Base-by-base conservation (phyloP, 2,329 filamentous ascomycete species). In the Epichloe gansuensis region DNA sequence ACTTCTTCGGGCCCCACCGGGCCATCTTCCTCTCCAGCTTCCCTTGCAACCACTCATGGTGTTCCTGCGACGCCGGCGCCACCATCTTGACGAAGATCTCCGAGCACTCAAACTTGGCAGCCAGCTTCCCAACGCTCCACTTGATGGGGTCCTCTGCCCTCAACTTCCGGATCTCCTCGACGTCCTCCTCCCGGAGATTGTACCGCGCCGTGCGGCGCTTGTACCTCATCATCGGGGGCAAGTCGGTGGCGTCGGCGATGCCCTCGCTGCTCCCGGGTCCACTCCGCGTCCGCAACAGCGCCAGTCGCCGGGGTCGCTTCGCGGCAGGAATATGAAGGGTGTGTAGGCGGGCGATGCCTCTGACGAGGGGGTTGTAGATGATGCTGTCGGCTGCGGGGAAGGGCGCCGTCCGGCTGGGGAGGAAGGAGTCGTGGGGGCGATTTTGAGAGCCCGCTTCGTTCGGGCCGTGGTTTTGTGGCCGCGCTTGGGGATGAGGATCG, bases 241-340 rank as follows among this genome's bases (percentile, higher is more conserved):
- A 61, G n/a, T 62, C 58, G n/a, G 55, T 54, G 37, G 54, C 54
- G 38, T 57, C 53, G 38, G 57, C 49, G 21, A n/a, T 11, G n/a
- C 31, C 25, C 21, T 28, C 37, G 61, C 44, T 3, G 56, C 42
- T 1, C 31, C 60, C 52, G 12, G 66, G 62, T 35, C 62, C 62
- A 54, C 65, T 64, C 37, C 79, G 71, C 42, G 70, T 63, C 15
- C 69, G 66, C 42, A 78, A 67, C 64, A 76, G 73, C 46, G 73
- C 72, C 50, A 69, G 67, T 31, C 77, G 75, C 46, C 78, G 75
- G 15, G 76, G 62, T 82, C 79, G 58, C 62, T 66, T 49, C 71
- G 73, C 51, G 81, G 81, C 34, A 85, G 75, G 68, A 85, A 85
- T 63, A 81, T 77, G 68, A 82, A 76, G 53, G 81, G 81, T n/a